Evolutionary conservation across 2,329 filamentous ascomycete species (phyloP), one percentile per base, ranked within the genome.

Genomic region (Alternaria atra): DNA sequence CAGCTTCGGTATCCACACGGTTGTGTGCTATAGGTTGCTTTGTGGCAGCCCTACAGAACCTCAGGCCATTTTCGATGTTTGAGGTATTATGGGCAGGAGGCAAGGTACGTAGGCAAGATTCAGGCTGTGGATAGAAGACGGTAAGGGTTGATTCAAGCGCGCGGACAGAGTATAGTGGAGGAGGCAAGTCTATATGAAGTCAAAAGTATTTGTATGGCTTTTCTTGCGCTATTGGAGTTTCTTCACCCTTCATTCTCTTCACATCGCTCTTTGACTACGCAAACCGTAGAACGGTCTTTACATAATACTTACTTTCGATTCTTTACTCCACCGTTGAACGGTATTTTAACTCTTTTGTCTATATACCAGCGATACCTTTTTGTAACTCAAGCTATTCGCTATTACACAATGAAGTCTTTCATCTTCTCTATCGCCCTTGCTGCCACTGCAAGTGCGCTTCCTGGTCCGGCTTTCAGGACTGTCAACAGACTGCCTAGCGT

Each of bases 251-350:
- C 52, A 48, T 59, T 63, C 60, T 56, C 59, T 61, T 58, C 43
- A 27, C 23, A 63, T 67, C 66, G 48, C 50, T 73, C 68, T 50
- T 44, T 35, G 27, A 62, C 64, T 66, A 61, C 46, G 55, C 61
- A 61, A 61, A 48, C 69, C 65, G 69, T 73, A 66, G 70, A 73
- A 55, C 70, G 63, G 68, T 63, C 56, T 65, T 71, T 64, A 65
- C 54, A 50, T 66, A 60, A 67, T 70, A 57, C 39, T 25, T 64
- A 61, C 55, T 64, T 51, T 55, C 51, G 52, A 47, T 47, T 60
- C 54, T 53, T 44, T 27, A 37, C 27, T 34, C 12, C 0, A 40
- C 68, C 67, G 72, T 72, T 74, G 72, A 73, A 62, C 71, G 65
- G 70, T 68, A 56, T 44, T 61, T 47, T 57, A 39, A 27, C 47